Conservation (phyloP, 2,329 filamentous ascomycete species). For the Diplodia mutila region DNA sequence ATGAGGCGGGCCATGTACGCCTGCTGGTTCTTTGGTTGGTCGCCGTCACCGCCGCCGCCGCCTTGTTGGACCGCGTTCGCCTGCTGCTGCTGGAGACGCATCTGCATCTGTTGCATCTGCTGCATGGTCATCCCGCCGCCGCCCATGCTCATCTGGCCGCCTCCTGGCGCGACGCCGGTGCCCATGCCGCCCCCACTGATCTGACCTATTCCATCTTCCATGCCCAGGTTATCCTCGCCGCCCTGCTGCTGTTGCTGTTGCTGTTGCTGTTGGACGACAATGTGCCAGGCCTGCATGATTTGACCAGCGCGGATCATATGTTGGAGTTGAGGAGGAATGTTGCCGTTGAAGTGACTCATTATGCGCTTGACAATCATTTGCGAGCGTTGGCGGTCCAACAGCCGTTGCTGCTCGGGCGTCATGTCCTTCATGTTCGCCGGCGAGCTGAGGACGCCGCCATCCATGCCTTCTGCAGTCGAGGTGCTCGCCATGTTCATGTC, state of each 20-base stretch:
- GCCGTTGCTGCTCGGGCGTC: slow-evolving; percentile 9
- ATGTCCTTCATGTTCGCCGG: slow-evolving; percentile 9
- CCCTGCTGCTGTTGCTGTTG: slow-evolving; percentile 15
- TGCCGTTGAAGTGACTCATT: slow-evolving; percentile 28
- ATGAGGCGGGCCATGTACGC: slow-evolving; percentile 30
- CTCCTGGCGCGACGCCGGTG: slow-evolving; percentile 1
- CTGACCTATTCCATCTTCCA: slow-evolving; percentile 24
- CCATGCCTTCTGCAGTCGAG: no score
- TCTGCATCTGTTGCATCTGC: slow-evolving; percentile 34
- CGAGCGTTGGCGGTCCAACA: slow-evolving; percentile 28
- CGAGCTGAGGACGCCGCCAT: no score
- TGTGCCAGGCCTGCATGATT: slow-evolving; percentile 10
- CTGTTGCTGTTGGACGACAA: slow-evolving; percentile 10
- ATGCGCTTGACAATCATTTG: slow-evolving; percentile 32
- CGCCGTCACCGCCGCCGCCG: not conserved
- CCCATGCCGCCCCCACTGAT: slow-evolving; percentile 26
- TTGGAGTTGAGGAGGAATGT: slow-evolving; percentile 34
- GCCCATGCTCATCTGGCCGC: slow-evolving; percentile 4
- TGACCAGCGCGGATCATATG: slow-evolving; percentile 33
- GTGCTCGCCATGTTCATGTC: no score
- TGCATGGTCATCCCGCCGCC: slow-evolving; percentile 5
- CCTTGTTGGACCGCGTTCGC: slow-evolving; percentile 7
- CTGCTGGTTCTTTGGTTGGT: slow-evolving; percentile 13
- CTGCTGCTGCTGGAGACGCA: slow-evolving; percentile 29
- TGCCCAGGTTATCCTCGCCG: slow-evolving; percentile 25